A percentile compares a stretch with the other conserved stretches of the same genome.
Evolutionary conservation across 352 stramenopile species (phyloP).

Genomic region (Pythium aquatile): DNA sequence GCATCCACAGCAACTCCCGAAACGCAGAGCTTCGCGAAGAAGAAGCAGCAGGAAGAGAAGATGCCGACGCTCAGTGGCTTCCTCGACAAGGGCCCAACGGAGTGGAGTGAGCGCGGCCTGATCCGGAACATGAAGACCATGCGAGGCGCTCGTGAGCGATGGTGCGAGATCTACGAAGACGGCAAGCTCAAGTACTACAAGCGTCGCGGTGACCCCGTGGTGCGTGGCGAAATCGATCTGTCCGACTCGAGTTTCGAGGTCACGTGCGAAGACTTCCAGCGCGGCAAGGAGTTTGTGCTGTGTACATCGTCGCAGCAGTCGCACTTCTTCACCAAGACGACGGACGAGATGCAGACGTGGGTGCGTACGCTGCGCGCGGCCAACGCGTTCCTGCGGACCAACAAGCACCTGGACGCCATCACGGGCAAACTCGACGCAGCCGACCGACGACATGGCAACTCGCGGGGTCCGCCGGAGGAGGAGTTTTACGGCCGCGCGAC

Average conservation of each 20-base stretch:
- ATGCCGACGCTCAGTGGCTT: slow-evolving; percentile 78
- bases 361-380: slow-evolving; percentile 74
- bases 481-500: slow-evolving; percentile 84
- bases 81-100: slow-evolving; percentile 84
- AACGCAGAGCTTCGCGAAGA: slow-evolving; percentile 16
- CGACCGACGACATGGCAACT: slow-evolving; percentile 31
- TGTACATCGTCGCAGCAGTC: slow-evolving; percentile 83
- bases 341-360: slow-evolving; percentile 73
- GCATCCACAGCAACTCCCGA: neutral
- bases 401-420: slow-evolving; percentile 36
- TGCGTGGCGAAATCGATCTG: slow-evolving; percentile 80
- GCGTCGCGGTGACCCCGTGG: slow-evolving; percentile 75
- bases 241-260: slow-evolving; percentile 79
- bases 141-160: slow-evolving; percentile 79
- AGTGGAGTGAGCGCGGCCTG: slow-evolving; percentile 75
- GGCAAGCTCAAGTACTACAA: slow-evolving; percentile 87
- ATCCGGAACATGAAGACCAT: slow-evolving; percentile 87
- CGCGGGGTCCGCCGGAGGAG: slow-evolving; percentile 47
- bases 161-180: slow-evolving; percentile 75
- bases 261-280: slow-evolving; percentile 70
- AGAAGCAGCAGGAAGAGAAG: slow-evolving; percentile 35
- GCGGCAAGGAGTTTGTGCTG: slow-evolving; percentile 77
- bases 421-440: slow-evolving; percentile 32
- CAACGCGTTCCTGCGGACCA: slow-evolving; percentile 59
- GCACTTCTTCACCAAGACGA: slow-evolving; percentile 80